Base-by-base conservation (phyloP, 2,329 filamentous ascomycete genomes). In the Tolypocladium album region DNA sequence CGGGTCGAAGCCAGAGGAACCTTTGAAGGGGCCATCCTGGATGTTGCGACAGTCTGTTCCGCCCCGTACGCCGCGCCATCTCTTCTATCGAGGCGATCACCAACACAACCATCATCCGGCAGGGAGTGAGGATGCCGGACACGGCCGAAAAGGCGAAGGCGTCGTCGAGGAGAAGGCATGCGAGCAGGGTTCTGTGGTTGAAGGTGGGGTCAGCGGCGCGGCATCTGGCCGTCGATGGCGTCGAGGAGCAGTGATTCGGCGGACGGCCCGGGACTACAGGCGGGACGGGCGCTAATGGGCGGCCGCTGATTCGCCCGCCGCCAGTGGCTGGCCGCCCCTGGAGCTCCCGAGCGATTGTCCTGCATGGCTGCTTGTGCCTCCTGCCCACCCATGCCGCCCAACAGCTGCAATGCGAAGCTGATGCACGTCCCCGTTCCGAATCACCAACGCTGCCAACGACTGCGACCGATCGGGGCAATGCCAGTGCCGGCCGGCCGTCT, bases 221-320 rank as follows among this genome's bases (percentile, higher is more conserved):
- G 47, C 47, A 27, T 42, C n/a, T 45, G 53, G 58, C 59, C 53
- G 59, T 60, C 55, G 61, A 58, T 60, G 57, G 58, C 55, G 55
- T 53, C 17, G 45, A 11, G 20, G 47, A 11, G 31, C 43, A 47
- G 42, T 64, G 65, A 64, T 64, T 63, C 58, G 61, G 58, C 45
- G 50, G 56, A 50, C 36, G 36, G 60, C 58, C 43, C 45, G 47
- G 57, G 57, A 47, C 56, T 38, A 56, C 57, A 27, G 57, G 60
- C 59, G 45, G 57, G 56, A 59, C 60, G 61, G 65, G 66, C 66
- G 65, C 61, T 60, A 66, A 65, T 40, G 38, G 38, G 6, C 17
- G 40, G 34, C 57, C 42, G 50, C 43, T 66, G 63, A 67, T 67
- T 67, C 61, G 66, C 56, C 36, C n/a, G 8, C 7, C 15, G 17